These are phyloP conservation scores for Medicago truncatula DNA, from an alignment of 306 rosid genomes.

Conservation along the genomic window DNA sequence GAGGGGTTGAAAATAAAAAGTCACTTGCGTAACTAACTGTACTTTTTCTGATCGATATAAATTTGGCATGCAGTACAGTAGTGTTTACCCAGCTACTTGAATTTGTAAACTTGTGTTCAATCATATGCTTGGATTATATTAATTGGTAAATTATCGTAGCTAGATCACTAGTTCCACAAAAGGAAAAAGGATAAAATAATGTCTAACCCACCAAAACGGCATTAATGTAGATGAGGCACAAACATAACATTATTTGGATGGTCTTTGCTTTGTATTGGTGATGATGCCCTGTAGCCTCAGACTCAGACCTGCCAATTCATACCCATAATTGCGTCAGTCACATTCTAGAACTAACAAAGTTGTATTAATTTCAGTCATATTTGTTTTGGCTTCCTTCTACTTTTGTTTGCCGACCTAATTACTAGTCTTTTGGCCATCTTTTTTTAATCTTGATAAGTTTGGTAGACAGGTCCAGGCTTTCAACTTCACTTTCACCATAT, in stretches of 20 bases:
- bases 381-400: constrained; percentile 36
- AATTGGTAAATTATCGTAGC: neutral
- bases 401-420: constrained; percentile 22
- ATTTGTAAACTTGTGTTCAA: neutral
- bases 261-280: constrained; percentile 29
- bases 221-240: constrained; percentile 42
- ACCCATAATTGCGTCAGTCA: constrained; percentile 39
- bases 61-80: neutral
- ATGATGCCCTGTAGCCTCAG: neutral
- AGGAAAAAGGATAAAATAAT: neutral
- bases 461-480: constrained; percentile 5
- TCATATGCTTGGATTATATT: neutral
- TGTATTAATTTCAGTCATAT: constrained; percentile 45
- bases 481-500: neutral
- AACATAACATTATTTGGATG: constrained; percentile 27
- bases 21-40: neutral
- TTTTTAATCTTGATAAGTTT: constrained; percentile 33
- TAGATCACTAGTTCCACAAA: neutral
- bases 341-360: constrained; percentile 44
- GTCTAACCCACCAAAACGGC: constrained; percentile 46
- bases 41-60: neutral
- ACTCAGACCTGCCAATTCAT: constrained; percentile 45
- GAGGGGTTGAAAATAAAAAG: neutral
- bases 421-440: constrained; percentile 20
- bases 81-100: neutral